Base-by-base conservation (phyloP, 371 early-diverging fungal genomes). In the Globomyces sp. region DNA sequence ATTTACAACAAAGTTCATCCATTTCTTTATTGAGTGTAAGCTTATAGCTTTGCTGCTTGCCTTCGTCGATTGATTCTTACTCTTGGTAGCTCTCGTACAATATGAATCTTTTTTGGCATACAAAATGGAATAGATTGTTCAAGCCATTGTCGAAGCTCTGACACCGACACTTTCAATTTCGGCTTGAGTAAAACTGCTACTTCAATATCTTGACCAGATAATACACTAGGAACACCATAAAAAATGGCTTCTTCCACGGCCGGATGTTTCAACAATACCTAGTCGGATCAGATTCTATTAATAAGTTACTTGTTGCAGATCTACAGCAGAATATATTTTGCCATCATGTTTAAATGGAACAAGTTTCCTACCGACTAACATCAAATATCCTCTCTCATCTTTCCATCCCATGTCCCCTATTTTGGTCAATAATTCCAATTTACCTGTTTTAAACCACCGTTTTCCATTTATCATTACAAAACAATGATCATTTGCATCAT, bases 381-480 rank as follows among this genome's bases (percentile, higher is more conserved):
- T 58, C 37, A 58, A 13, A 36, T 34, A 58, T 42, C 58, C 58
- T 58, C 58, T 58, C 37, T 58, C 58, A 46, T 58, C 58, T 10
- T 34, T 10, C 58, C 58, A 58, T 6, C 58, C 58, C 11, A 44
- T 10, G 37, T 58, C 58, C 13, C 51, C 51, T 24, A 24, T 24
- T 24, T 24, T 24, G 24, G 24, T 24, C 24, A 24, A 24, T 24
- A 24, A 24, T 24, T 24, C 24, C 24, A 24, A 24, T 24, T 24
- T 24, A n/a, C 49, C 49, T 11, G 58, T 58, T 58, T 39, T 42
- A 13, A 58, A 58, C 58, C 58, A 58, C 36, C 36, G 10, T 5
- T 10, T 58, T 5, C 36, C 36, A n/a, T 58, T 46, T 5, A 44
- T 44, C 10, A 34, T 13, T 11, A 13, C 11, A 36, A 58, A 58